Percentiles rank a stretch among this genome's conserved stretches.
Conservation (phyloP, 1,139 yeast species). For the Pichia sp. region DNA sequence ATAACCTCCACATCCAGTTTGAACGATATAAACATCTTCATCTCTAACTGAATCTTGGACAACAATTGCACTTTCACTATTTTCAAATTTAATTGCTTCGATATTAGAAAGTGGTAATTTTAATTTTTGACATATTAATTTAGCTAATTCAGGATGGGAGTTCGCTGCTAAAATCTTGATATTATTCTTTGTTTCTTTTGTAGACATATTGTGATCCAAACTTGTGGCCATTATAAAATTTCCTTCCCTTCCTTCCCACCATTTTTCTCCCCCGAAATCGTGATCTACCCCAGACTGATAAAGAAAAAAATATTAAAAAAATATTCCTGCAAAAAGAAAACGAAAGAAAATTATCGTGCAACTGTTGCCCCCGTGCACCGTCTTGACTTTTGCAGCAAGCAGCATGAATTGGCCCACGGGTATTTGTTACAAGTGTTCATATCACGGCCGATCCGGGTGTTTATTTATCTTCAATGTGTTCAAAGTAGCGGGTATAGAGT, state of each 20-base stretch:
- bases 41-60: constrained; percentile 75
- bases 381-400: too few relatives aligned
- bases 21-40: constrained; percentile 69
- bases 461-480: too few relatives aligned
- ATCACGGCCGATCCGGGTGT: too few relatives aligned
- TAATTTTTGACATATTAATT: constrained; percentile 59
- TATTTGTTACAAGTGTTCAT: too few relatives aligned
- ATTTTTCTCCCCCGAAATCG: too few relatives aligned
- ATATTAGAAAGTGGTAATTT: constrained; percentile 58
- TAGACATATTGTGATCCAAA: constrained; percentile 23
- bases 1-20: constrained; percentile 68
- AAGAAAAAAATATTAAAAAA: too few relatives aligned
- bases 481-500: too few relatives aligned
- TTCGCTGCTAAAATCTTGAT: constrained; percentile 84
- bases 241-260: not conserved
- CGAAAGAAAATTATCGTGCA: not conserved
- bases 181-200: constrained; percentile 39
- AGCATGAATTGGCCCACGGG: not conserved
- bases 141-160: constrained; percentile 85
- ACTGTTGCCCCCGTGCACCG: not conserved
- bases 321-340: too few relatives aligned
- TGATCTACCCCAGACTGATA: too few relatives aligned
- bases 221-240: not conserved
- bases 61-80: constrained; percentile 65
- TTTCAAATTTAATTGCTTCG: constrained; percentile 63